Evolutionary conservation across 2,329 filamentous ascomycete genomes (phyloP), one percentile per base, ranked within the genome.

Genomic region (Fusarium sacchari): DNA sequence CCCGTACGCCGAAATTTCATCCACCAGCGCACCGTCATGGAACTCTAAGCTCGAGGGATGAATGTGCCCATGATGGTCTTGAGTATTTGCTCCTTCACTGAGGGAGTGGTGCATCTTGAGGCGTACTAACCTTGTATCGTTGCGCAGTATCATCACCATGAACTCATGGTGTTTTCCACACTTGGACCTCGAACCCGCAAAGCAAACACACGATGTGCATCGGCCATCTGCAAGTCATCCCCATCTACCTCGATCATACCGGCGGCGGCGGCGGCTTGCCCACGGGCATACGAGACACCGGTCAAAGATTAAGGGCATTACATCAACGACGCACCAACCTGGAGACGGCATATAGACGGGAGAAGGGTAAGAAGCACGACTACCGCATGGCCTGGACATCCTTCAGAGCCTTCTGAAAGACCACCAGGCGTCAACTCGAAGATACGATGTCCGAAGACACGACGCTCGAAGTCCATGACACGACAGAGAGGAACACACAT

Each of bases 111-210:
- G 5, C 17, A 36, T 42, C 28, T 42, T n/a, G 17, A 3, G 14
- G 32, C 14, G 6, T 22, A 17, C 49, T 67, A 6, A 59, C 30
- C 26, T 18, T 42, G n/a, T 17, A 12, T 26, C 18, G 12, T 20
- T 24, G 39, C 28, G 5, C 28, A 68, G 46, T 32, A 59, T 61
- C 62, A 24, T n/a, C 12, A 22, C 10, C 8, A 24, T 32, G n/a
- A 3, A 49, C 24, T 14, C 40, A 9, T 64, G 55, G 55, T 71
- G 58, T 74, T 73, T 71, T 30, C n/a, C 39, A 46, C 37, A 36
- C 18, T 15, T 28, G 22, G n/a, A 56, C 26, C 17, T 18, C 12
- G 15, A 60, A 15, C 24, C 24, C 10, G 22, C 32, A 13, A 34
- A 22, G 15, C n/a, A 14, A 24, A 17, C 4, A 26, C 24, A 28